Percentiles rank a stretch among this genome's conserved stretches.
Conservation (phyloP, 2,329 filamentous ascomycete species). For the Aspergillus niger region DNA sequence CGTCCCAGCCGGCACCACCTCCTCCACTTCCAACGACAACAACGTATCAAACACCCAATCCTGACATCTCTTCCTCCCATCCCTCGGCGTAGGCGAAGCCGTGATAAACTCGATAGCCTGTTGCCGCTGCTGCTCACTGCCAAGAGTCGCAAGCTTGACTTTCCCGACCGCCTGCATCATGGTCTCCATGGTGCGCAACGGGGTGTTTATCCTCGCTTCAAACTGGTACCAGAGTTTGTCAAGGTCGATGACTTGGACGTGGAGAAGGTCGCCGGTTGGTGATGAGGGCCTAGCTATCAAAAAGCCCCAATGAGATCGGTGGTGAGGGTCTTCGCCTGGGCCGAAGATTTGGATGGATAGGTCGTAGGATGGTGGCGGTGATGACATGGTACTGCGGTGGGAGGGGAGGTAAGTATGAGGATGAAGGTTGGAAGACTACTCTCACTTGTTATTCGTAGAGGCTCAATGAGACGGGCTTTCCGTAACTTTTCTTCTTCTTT, state of each 20-base stretch:
- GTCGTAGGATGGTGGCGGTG: constrained; percentile 11
- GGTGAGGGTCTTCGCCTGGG: constrained; percentile 23
- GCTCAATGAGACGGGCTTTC: too few relatives aligned
- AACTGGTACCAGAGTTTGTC: constrained; percentile 28
- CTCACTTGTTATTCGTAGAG: too few relatives aligned
- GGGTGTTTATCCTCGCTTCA: constrained; percentile 23
- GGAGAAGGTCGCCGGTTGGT: constrained; percentile 28
- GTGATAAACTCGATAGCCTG: constrained; percentile 23
- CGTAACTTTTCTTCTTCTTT: too few relatives aligned
- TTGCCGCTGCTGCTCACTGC: constrained; percentile 17
- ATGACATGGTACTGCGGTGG: too few relatives aligned
- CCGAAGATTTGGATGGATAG: constrained; percentile 29
- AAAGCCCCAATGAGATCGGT: constrained; percentile 30
- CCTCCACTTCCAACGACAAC: constrained; percentile 28
- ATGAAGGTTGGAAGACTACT: too few relatives aligned
- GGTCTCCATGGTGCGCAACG: constrained; percentile 12
- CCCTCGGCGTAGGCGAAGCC: constrained; percentile 21
- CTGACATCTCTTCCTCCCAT: constrained; percentile 26
- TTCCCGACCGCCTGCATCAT: constrained; percentile 27
- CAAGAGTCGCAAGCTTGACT: constrained; percentile 22
- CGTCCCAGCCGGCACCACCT: constrained; percentile 27
- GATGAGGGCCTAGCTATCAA: constrained; percentile 23
- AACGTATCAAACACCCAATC: constrained; percentile 30
- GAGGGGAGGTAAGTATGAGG: too few relatives aligned
- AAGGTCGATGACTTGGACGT: constrained; percentile 27